A percentile compares a stretch with the other conserved stretches of the same genome.
phyloP scores from a whole-genome alignment of 768 basidiomycete genomes.

The Lentinula edodes region DNA sequence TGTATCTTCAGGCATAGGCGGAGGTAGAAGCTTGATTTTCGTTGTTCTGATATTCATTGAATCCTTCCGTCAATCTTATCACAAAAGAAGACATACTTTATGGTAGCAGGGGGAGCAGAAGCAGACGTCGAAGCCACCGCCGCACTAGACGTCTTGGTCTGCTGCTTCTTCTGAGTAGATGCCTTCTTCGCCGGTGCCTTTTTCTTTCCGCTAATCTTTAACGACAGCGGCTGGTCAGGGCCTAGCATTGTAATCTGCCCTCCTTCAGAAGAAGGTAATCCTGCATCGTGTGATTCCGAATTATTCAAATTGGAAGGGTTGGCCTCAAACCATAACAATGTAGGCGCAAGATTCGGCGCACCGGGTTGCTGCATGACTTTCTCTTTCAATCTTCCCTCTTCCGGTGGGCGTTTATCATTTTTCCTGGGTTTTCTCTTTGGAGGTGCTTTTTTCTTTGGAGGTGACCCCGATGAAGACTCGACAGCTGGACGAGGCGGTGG shows the following conservation, averaged over 20 bases:
- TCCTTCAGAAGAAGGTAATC: slow-evolving; percentile 14
- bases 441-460: slow-evolving; percentile 42
- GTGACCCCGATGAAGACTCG: slow-evolving; percentile 16
- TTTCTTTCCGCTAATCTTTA: slow-evolving; percentile 9
- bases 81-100: slow-evolving; percentile 8
- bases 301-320: slow-evolving; percentile 24
- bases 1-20: slow-evolving; percentile 27
- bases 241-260: neutral
- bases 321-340: slow-evolving; percentile 37
- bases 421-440: slow-evolving; percentile 50
- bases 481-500: slow-evolving; percentile 2
- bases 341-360: slow-evolving; percentile 31
- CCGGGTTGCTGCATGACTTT: slow-evolving; percentile 28
- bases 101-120: slow-evolving; percentile 2
- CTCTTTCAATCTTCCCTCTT: slow-evolving; percentile 41
- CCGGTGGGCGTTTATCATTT: slow-evolving; percentile 38
- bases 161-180: slow-evolving; percentile 17
- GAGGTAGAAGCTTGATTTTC: slow-evolving; percentile 5
- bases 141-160: slow-evolving; percentile 11
- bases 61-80: neutral
- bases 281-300: slow-evolving; percentile 26
- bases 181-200: slow-evolving; percentile 10
- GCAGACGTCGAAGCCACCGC: slow-evolving; percentile 1
- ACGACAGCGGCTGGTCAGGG: slow-evolving; percentile 8
- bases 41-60: neutral